These are phyloP conservation scores for Rhamnella rubrinervis DNA, from an alignment of 331 rosid genomes.

Conservation along the genomic window DNA sequence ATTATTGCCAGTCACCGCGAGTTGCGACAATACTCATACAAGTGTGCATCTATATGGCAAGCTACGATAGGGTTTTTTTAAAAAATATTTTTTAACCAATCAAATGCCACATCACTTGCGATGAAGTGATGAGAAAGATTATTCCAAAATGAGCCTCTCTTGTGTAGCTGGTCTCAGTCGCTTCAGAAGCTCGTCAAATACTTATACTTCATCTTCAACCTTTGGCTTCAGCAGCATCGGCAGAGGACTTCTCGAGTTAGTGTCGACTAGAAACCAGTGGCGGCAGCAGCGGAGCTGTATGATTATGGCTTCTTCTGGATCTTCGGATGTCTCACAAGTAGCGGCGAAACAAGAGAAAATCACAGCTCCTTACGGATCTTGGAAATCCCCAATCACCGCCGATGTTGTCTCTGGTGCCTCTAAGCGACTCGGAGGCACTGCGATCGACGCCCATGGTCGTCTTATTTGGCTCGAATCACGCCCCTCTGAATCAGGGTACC, in stretches of 20 bases:
- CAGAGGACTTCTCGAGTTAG: conserved; percentile 4
- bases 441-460: conserved; percentile 62
- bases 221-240: conserved; percentile 26
- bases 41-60: too few relatives aligned
- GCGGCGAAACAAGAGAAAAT: conserved; percentile 29
- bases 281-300: conserved; percentile 12
- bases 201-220: conserved; percentile 19
- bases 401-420: conserved; percentile 87
- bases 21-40: too few relatives aligned
- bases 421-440: conserved; percentile 75
- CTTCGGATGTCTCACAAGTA: conserved; percentile 21
- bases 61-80: background rate
- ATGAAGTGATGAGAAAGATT: background rate
- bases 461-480: conserved; percentile 93
- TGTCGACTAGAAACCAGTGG: conserved; percentile 9
- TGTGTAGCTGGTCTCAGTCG: conserved; percentile 26
- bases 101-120: too few relatives aligned
- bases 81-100: background rate
- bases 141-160: conserved; percentile 17
- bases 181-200: background rate
- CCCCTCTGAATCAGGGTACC: conserved; percentile 77
- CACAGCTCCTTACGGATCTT: conserved; percentile 77
- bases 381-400: conserved; percentile 88
- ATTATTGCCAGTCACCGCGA: too few relatives aligned
- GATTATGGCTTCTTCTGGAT: conserved; percentile 38